phyloP scores from a whole-genome alignment of 2,329 filamentous ascomycete genomes.

The Xylariaceae sp. region DNA sequence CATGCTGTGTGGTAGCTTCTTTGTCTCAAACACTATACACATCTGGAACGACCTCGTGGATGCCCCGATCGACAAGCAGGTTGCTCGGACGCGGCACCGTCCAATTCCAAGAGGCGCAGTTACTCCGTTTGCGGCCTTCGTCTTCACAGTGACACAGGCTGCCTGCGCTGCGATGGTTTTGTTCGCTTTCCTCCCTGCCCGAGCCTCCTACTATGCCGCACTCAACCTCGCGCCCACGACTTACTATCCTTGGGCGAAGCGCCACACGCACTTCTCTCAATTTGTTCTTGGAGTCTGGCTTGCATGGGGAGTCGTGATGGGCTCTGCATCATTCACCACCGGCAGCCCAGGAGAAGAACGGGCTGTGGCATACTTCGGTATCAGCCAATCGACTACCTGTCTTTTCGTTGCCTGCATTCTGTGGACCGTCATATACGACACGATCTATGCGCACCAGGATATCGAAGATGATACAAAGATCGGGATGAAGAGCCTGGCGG shows the following conservation, averaged over 20 bases:
- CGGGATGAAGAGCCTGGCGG: slow-evolving; percentile 27
- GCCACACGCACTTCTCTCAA: slow-evolving; percentile 27
- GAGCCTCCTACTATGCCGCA: slow-evolving; percentile 6
- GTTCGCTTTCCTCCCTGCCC: slow-evolving; percentile 7
- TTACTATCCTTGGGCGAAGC: slow-evolving; percentile 30
- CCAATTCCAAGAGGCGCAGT: slow-evolving; percentile 31
- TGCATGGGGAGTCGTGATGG: slow-evolving; percentile 23
- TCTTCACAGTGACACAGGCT: slow-evolving; percentile 23
- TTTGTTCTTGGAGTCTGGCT: slow-evolving; percentile 30
- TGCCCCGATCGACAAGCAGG: slow-evolving; percentile 21
- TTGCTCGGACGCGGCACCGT: slow-evolving; percentile 22
- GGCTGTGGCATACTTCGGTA: no score
- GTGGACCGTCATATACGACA: slow-evolving; percentile 30
- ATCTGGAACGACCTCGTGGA: slow-evolving; percentile 32
- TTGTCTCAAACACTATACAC: slow-evolving; percentile 21
- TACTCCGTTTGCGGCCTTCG: slow-evolving; percentile 11
- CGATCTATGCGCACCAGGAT: slow-evolving; percentile 32
- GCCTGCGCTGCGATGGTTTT: slow-evolving; percentile 4
- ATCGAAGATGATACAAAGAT: slow-evolving; percentile 24
- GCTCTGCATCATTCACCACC: slow-evolving; percentile 8
- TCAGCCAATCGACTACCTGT: slow-evolving; percentile 7
- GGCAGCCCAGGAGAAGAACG: slow-evolving; percentile 7
- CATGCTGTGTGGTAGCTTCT: slow-evolving; percentile 18
- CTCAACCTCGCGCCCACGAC: slow-evolving; percentile 10
- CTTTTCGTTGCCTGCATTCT: slow-evolving; percentile 16